Evolutionary conservation across 148 eudicot species (phyloP).

Genomic region (Nyssa sinensis): DNA sequence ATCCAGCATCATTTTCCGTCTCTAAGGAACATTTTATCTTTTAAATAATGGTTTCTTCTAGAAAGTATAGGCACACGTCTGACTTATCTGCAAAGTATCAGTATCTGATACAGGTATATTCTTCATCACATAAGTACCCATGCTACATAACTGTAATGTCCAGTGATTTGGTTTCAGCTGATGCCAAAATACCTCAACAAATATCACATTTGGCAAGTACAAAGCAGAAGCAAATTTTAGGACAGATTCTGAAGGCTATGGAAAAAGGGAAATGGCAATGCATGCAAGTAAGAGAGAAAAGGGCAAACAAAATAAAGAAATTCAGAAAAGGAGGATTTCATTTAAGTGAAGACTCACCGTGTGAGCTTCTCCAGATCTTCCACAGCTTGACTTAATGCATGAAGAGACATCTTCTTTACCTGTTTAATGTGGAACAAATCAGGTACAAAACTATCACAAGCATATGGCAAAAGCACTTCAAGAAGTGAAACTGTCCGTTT

Average conservation of each 20-base stretch:
- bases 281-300: neutral
- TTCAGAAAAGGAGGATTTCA: neutral
- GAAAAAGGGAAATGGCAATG: neutral
- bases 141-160: too few relatives aligned
- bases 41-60: too few relatives aligned
- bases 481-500: neutral
- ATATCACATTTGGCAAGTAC: neutral
- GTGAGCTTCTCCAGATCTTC: conserved; percentile 12
- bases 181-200: neutral
- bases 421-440: neutral
- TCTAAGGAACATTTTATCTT: too few relatives aligned
- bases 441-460: neutral
- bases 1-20: too few relatives aligned
- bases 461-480: neutral
- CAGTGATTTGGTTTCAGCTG: too few relatives aligned
- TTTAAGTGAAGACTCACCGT: conserved; percentile 14
- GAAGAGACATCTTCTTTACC: conserved; percentile 38
- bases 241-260: neutral
- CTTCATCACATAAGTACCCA: too few relatives aligned
- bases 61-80: too few relatives aligned
- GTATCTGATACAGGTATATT: too few relatives aligned
- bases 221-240: neutral
- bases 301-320: neutral
- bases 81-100: too few relatives aligned
- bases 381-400: conserved; percentile 24